phyloP scores from a whole-genome alignment of 768 basidiomycete species.

The Panus rudis region DNA sequence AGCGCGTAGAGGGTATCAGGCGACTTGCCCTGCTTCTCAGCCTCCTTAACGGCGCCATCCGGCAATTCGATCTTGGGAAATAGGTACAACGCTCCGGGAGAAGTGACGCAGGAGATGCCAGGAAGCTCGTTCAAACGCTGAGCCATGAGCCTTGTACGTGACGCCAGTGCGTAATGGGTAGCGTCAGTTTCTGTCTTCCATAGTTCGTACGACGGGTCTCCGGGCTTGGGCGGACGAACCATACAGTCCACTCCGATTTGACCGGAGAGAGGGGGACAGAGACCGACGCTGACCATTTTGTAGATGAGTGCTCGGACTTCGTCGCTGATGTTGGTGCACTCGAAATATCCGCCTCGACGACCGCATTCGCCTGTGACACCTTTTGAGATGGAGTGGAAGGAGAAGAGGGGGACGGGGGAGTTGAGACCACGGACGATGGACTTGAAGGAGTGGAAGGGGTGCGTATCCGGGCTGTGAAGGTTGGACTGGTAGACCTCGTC shows the following conservation, averaged over 20 bases:
- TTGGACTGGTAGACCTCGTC: constrained; percentile 99
- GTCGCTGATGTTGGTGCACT: constrained; percentile 73
- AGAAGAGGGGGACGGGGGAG: constrained; percentile 78
- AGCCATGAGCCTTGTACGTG: constrained; percentile 69
- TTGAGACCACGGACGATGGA: constrained; percentile 63
- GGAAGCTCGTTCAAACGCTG: constrained; percentile 72
- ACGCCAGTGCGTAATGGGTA: constrained; percentile 68
- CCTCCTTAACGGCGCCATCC: constrained; percentile 63
- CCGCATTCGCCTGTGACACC: constrained; percentile 96
- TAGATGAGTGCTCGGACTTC: constrained; percentile 84
- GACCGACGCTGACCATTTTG: constrained; percentile 89
- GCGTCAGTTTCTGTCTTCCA: constrained; percentile 81
- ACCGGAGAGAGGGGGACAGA: constrained; percentile 87
- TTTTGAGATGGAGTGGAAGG: constrained; percentile 97
- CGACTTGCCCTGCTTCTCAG: constrained; percentile 61
- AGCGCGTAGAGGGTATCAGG: constrained; percentile 90
- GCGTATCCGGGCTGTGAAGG: constrained; percentile 59
- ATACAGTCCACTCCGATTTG: constrained; percentile 87
- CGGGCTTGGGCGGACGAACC: constrained; percentile 81
- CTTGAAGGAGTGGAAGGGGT: constrained; percentile 92
- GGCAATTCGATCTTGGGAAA: constrained; percentile 81
- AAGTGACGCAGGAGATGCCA: constrained; percentile 86
- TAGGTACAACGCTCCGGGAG: constrained; percentile 90
- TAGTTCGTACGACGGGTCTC: constrained; percentile 65
- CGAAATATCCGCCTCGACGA: constrained; percentile 94